phyloP scores from a whole-genome alignment of 2,329 filamentous ascomycete species.

The Alternaria novae-zelandiae region DNA sequence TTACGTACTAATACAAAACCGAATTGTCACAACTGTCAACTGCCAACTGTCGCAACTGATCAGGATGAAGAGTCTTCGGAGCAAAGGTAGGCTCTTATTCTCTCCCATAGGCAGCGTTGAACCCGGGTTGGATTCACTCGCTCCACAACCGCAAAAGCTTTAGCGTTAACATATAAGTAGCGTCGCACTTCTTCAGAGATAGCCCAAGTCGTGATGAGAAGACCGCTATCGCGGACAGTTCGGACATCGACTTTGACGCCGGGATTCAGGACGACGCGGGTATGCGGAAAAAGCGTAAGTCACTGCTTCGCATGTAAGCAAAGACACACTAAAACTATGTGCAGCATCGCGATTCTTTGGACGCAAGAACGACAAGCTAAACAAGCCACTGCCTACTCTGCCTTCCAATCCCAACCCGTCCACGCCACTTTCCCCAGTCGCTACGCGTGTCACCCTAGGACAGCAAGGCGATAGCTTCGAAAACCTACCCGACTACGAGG shows the following conservation, averaged over 20 bases:
- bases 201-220: conserved; percentile 24
- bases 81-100: conserved; percentile 19
- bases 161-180: conserved; percentile 5
- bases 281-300: conserved; percentile 25
- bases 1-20: background rate
- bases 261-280: conserved; percentile 15
- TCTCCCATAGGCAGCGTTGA: background rate
- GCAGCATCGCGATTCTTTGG: conserved; percentile 22
- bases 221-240: conserved; percentile 7
- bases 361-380: conserved; percentile 8
- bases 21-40: background rate
- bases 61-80: conserved; percentile 28
- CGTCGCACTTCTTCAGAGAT: conserved; percentile 31
- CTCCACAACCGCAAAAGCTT: background rate
- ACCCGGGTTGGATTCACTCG: background rate
- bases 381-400: conserved; percentile 9
- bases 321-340: background rate
- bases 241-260: conserved; percentile 17
- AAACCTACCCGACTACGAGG: background rate
- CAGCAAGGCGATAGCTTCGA: background rate
- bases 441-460: background rate
- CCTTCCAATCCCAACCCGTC: conserved; percentile 1
- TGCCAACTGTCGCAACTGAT: background rate
- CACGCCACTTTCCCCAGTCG: background rate
- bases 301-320: background rate